Percentiles rank a stretch among this genome's conserved stretches.
Conservation (phyloP, 495 filamentous ascomycete genomes). For the Chaetomium fimeti region DNA sequence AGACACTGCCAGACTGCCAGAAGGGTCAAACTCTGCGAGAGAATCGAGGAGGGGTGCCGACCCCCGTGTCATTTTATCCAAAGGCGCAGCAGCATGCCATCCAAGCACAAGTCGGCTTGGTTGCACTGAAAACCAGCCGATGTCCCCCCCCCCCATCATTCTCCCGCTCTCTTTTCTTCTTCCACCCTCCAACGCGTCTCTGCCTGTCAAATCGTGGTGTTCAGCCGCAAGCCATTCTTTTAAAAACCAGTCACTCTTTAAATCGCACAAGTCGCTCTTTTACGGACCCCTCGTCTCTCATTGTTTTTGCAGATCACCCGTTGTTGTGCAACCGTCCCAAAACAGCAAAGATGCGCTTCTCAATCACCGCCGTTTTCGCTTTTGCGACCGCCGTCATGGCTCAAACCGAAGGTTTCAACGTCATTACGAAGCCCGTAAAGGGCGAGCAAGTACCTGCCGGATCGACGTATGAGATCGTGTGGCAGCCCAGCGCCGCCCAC, state of each 20-base stretch:
- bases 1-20: not conserved
- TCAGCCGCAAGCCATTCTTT: conserved; percentile 19
- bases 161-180: not conserved
- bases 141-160: not conserved
- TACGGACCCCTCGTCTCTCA: conserved; percentile 5
- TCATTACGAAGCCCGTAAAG: conserved; percentile 38
- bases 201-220: conserved; percentile 12
- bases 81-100: conserved; percentile 19
- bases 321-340: conserved; percentile 6
- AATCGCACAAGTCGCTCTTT: conserved; percentile 1
- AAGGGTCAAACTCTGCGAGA: conserved; percentile 12
- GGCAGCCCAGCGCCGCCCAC: conserved; percentile 32
- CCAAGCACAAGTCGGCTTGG: not conserved
- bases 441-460: conserved; percentile 43
- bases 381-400: conserved; percentile 44
- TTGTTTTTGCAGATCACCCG: conserved; percentile 11
- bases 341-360: conserved; percentile 45
- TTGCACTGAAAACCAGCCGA: conserved; percentile 10
- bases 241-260: conserved; percentile 14
- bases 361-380: conserved; percentile 45
- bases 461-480: conserved; percentile 38
- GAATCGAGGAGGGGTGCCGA: not conserved
- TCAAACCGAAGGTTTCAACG: conserved; percentile 40
- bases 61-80: conserved; percentile 9
- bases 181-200: conserved; percentile 7